Base-by-base conservation (phyloP, 2,329 filamentous ascomycete species). In the Aspergillus niger region DNA sequence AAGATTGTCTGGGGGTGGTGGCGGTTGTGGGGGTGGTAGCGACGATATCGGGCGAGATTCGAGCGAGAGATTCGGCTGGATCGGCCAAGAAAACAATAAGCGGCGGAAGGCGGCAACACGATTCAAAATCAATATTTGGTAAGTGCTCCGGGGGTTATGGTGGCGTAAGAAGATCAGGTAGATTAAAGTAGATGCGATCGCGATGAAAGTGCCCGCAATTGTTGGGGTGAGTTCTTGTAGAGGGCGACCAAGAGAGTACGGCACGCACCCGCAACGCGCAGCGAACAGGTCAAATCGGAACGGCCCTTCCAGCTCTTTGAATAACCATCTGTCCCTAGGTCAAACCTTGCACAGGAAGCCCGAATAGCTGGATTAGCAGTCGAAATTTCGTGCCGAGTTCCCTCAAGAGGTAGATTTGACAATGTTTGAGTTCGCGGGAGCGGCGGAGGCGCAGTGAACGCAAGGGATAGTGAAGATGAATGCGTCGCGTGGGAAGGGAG, bases 401-500 rank as follows among this genome's bases (percentile, higher is more conserved):
- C 58, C 47, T 48, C 43, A 30, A 57, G 5, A 60, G 59, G 61
- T 63, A 59, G 58, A 63, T 61, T 65, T 63, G 65, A 64, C 55
- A 55, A 59, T 59, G 60, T 57, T 63, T 64, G 59, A 65, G 61
- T 65, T 65, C 55, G 62, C 61, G 62, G 61, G 58, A 63, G 62
- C 60, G 63, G 70, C 65, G 69, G 66, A 69, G 70, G 70, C 70
- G 69, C 67, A 68, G 62, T 60, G 51, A 54, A 68, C 50, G 63
- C 66, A 71, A 70, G 70, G 69, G 70, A 70, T 70, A 51, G 47
- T 50, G 26, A 24, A 58, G 56, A 64, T 67, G 66, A 69, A 67
- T 68, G 65, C 65, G 66, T 69, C 67, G 71, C 72, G 72, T 74
- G 72, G 72, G 67, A 69, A 63, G 62, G 61, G 61, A 57, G 63